A percentile compares a stretch with the other conserved stretches of the same genome.
Conservation (phyloP, 1,284 basidiomycete genomes). For the Rhodofomes roseus region DNA sequence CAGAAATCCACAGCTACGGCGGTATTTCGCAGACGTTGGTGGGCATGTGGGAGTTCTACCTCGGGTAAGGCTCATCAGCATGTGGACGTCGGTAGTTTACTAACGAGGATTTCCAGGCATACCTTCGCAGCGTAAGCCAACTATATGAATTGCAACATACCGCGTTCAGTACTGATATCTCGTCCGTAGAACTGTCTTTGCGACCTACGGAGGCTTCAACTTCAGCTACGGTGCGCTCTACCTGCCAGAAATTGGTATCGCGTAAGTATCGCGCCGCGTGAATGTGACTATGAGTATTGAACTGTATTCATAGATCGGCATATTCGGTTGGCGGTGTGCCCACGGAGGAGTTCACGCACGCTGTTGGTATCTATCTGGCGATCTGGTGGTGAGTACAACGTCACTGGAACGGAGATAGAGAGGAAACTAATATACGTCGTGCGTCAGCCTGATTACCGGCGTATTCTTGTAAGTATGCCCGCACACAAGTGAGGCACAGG, state of each 20-base stretch:
- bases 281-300: neutral
- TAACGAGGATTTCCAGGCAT: neutral
- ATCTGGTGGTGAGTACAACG: conserved; percentile 8
- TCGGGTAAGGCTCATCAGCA: conserved; percentile 3
- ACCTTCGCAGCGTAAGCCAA: conserved; percentile 9
- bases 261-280: neutral
- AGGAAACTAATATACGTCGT: neutral
- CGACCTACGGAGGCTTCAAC: conserved; percentile 11
- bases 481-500: neutral
- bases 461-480: conserved; percentile 4
- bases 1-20: conserved; percentile 4
- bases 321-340: conserved; percentile 8
- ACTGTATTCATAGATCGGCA: neutral
- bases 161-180: neutral
- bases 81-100: neutral
- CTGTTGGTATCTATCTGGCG: conserved; percentile 10
- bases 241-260: conserved; percentile 9
- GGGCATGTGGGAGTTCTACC: conserved; percentile 9
- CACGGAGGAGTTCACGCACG: conserved; percentile 8
- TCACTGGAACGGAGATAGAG: neutral
- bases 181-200: conserved; percentile 6
- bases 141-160: neutral
- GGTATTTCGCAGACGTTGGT: conserved; percentile 12
- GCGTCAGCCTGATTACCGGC: conserved; percentile 5
- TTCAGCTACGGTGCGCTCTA: conserved; percentile 10